Percentiles rank a stretch among this genome's conserved stretches.
phyloP scores from a whole-genome alignment of 2,329 filamentous ascomycete genomes.

The Fusarium guadeloupense region DNA sequence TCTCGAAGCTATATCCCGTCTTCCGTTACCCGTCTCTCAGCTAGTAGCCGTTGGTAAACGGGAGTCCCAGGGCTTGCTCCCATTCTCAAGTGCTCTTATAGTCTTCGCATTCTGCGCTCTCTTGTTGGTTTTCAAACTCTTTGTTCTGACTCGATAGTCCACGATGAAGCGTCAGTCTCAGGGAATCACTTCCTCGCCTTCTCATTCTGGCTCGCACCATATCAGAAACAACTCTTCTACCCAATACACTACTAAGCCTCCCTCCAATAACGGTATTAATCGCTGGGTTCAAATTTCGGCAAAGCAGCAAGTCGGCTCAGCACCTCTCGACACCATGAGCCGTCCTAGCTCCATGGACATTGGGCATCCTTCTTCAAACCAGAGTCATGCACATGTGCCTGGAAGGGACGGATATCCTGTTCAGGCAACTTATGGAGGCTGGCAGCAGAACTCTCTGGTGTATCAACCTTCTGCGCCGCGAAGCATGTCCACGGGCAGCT shows the following conservation, averaged over 20 bases:
- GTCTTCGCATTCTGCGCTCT: background rate
- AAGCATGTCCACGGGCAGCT: slow-evolving; percentile 34
- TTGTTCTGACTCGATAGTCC: background rate
- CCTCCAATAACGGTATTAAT: background rate
- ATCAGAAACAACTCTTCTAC: slow-evolving; percentile 1
- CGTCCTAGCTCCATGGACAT: slow-evolving; percentile 11
- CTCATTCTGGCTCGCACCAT: background rate
- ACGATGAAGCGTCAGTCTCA: slow-evolving; percentile 4
- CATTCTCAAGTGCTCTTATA: slow-evolving; percentile 2
- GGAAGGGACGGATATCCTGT: slow-evolving; percentile 5
- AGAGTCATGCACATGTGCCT: slow-evolving; percentile 3
- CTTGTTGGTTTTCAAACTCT: background rate
- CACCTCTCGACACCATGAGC: background rate
- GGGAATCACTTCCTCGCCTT: background rate
- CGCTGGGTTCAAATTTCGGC: background rate
- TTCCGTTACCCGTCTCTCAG: slow-evolving; percentile 31
- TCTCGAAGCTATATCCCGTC: slow-evolving; percentile 29
- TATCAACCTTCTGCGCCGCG: slow-evolving; percentile 30
- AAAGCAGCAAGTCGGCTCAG: background rate
- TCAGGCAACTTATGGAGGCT: slow-evolving; percentile 13
- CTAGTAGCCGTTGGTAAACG: slow-evolving; percentile 14
- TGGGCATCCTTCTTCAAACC: background rate
- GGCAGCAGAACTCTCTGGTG: slow-evolving; percentile 18
- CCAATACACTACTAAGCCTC: background rate
- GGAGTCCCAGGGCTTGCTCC: background rate